Evolutionary conservation across 768 basidiomycete species (phyloP).

Genomic region (Boletus tomentosulus): DNA sequence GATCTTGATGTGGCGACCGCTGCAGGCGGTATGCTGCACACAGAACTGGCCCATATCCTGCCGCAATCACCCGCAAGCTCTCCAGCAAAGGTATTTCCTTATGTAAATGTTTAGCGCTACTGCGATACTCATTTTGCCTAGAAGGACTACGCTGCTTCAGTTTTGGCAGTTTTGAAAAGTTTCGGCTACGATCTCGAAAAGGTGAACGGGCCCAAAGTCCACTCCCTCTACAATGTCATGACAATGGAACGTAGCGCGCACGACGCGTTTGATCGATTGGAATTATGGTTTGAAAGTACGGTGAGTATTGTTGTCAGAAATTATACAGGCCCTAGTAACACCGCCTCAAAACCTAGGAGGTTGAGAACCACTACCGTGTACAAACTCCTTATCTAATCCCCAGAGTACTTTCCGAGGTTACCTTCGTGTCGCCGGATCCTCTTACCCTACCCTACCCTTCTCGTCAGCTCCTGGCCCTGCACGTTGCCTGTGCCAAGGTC

Average conservation of each 20-base stretch:
- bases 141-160: background rate
- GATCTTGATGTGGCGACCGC: background rate
- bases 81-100: background rate
- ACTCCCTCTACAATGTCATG: constrained; percentile 19
- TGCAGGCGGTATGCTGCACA: background rate
- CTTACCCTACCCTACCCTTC: constrained; percentile 29
- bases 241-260: background rate
- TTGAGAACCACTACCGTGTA: background rate
- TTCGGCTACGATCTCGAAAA: constrained; percentile 15
- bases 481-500: constrained; percentile 39
- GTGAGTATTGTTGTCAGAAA: background rate
- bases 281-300: constrained; percentile 5
- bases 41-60: background rate
- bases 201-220: constrained; percentile 24
- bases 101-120: background rate
- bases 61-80: background rate
- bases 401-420: constrained; percentile 8
- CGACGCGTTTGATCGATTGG: background rate
- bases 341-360: background rate
- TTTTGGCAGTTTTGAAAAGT: constrained; percentile 18
- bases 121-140: background rate
- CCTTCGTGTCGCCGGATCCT: constrained; percentile 28
- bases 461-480: constrained; percentile 31
- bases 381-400: too few species aligned
- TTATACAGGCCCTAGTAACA: background rate